These are phyloP conservation scores for Anisodus tanguticus DNA, from an alignment of 257 asterid genomes.

Conservation along the genomic window DNA sequence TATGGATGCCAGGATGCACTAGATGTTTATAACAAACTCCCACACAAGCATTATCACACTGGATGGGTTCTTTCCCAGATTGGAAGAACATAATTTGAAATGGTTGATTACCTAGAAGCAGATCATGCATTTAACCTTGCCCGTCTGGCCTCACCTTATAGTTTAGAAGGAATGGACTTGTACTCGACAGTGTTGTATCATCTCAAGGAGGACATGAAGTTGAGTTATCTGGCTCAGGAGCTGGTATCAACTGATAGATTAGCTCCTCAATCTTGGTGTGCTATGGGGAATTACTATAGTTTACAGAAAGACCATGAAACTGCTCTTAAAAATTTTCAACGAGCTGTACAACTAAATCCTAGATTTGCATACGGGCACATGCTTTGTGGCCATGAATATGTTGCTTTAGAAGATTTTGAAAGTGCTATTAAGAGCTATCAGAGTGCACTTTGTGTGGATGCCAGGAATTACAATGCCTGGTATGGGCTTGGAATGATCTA, in stretches of 20 bases:
- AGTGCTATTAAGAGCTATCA: constrained; percentile 82
- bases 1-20: constrained; percentile 96
- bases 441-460: constrained; percentile 77
- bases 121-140: constrained; percentile 90
- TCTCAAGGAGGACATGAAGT: constrained; percentile 97
- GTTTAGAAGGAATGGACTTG: constrained; percentile 93
- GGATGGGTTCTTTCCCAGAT: constrained; percentile 99
- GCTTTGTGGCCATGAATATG: constrained; percentile 89
- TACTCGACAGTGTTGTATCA: constrained; percentile 95
- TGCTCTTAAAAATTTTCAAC: constrained; percentile 89
- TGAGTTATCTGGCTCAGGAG: constrained; percentile 98
- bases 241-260: constrained; percentile 92
- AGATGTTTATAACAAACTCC: constrained; percentile 67
- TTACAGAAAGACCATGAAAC: constrained; percentile 95
- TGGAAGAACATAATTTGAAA: constrained; percentile 86
- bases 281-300: constrained; percentile 95
- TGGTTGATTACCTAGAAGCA: constrained; percentile 96
- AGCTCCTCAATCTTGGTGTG: constrained; percentile 98
- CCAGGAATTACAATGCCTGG: constrained; percentile 98
- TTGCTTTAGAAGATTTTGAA: constrained; percentile 90
- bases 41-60: constrained; percentile 87
- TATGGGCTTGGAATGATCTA: constrained; percentile 97
- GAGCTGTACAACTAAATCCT: constrained; percentile 84
- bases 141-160: constrained; percentile 79
- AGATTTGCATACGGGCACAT: constrained; percentile 94